Percentiles rank a stretch among this genome's conserved stretches.
phyloP scores from a whole-genome alignment of 177 flowering plant genomes.

The Vitis hybrid region DNA sequence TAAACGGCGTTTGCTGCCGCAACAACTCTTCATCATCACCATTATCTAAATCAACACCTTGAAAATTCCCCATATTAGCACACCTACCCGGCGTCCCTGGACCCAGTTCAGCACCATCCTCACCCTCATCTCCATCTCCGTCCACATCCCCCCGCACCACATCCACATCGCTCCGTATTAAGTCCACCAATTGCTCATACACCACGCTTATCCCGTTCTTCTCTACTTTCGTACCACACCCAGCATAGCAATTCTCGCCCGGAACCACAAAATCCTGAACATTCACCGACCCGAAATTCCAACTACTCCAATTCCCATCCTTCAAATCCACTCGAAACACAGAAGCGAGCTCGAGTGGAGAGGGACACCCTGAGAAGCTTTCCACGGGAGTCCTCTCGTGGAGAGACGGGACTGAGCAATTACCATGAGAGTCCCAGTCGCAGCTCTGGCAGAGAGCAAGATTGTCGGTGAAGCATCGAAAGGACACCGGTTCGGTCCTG shows the following conservation, averaged over 20 bases:
- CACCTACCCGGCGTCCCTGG: slow-evolving; percentile 1
- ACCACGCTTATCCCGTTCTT: neutral
- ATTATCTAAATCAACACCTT: slow-evolving; percentile 2
- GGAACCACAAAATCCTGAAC: slow-evolving; percentile 4
- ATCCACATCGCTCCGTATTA: slow-evolving; percentile 2
- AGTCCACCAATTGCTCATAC: slow-evolving; percentile 12
- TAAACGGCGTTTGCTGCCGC: slow-evolving; percentile 3
- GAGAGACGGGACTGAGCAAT: slow-evolving; percentile 2
- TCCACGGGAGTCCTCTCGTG: slow-evolving; percentile 12
- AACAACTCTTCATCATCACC: slow-evolving; percentile 2
- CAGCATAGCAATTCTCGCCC: neutral
- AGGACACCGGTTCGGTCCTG: slow-evolving; percentile 4
- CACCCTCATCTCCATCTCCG: neutral
- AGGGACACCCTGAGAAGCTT: slow-evolving; percentile 22
- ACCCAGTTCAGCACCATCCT: slow-evolving; percentile 8
- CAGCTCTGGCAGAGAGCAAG: slow-evolving; percentile 19
- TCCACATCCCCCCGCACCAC: neutral
- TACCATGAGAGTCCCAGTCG: slow-evolving; percentile 14
- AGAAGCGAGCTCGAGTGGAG: slow-evolving; percentile 12
- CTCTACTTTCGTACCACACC: neutral
- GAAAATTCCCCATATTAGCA: neutral
- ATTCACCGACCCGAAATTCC: neutral
- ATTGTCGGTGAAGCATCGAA: slow-evolving; percentile 9
- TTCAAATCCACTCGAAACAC: slow-evolving; percentile 9
- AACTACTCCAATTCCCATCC: neutral